Percentiles rank a stretch among this genome's conserved stretches.
Conservation (phyloP, 2,329 filamentous ascomycete species). For the Penicillium occitanis region DNA sequence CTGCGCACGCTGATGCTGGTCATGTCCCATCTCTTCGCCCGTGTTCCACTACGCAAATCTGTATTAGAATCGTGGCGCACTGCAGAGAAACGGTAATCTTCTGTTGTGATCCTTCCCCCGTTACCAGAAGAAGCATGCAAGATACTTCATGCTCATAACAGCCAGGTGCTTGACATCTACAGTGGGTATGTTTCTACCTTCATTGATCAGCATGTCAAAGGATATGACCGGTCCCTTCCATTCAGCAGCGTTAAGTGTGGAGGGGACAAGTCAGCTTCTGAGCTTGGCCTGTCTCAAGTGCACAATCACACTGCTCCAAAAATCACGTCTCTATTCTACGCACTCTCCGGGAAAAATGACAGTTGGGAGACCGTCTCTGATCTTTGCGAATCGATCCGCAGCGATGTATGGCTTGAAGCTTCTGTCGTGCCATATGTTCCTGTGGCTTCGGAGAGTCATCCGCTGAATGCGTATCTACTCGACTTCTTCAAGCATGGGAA, state of each 20-base stretch:
- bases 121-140: neutral
- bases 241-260: conserved; percentile 49
- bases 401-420: conserved; percentile 72
- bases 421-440: conserved; percentile 68
- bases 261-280: neutral
- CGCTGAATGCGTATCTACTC: conserved; percentile 53
- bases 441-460: conserved; percentile 57
- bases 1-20: conserved; percentile 65
- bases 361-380: conserved; percentile 64
- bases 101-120: conserved; percentile 11
- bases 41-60: conserved; percentile 48
- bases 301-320: conserved; percentile 33
- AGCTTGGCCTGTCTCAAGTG: neutral
- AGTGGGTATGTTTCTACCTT: conserved; percentile 68
- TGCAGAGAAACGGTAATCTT: neutral
- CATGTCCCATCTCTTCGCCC: conserved; percentile 69
- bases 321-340: conserved; percentile 63
- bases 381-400: conserved; percentile 64
- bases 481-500: conserved; percentile 78
- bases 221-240: conserved; percentile 58
- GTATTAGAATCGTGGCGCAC: conserved; percentile 44
- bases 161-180: conserved; percentile 65
- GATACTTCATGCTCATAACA: conserved; percentile 55
- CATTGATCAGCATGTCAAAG: conserved; percentile 61
- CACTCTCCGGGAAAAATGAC: conserved; percentile 68